A percentile compares a stretch with the other conserved stretches of the same genome.
These are phyloP conservation scores for Scytalidium lignicola DNA, from an alignment of 2,329 filamentous ascomycete species.

Conservation along the genomic window DNA sequence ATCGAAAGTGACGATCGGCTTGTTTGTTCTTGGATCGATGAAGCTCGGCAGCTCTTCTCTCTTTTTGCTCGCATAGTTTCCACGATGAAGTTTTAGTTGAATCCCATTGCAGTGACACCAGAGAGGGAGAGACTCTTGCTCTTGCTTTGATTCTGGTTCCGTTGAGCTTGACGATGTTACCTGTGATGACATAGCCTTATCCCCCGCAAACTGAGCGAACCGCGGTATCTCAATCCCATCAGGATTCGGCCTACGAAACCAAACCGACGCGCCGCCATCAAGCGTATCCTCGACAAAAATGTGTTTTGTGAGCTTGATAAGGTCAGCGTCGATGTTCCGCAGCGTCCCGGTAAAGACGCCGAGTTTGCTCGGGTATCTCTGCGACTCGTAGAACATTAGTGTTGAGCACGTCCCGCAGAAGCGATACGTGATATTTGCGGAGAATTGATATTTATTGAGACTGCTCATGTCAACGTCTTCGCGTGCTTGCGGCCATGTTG, in stretches of 20 bases:
- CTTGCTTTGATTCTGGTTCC: conserved; percentile 10
- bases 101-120: conserved; percentile 44
- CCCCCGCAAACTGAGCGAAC: not conserved
- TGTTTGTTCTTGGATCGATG: conserved; percentile 38
- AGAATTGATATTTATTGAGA: conserved; percentile 34
- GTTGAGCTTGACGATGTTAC: conserved; percentile 4
- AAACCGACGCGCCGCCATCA: conserved; percentile 46
- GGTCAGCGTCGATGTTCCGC: conserved; percentile 21
- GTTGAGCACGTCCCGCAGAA: conserved; percentile 41
- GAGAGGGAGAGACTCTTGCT: conserved; percentile 29
- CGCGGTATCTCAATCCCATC: conserved; percentile 21
- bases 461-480: conserved; percentile 25
- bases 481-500: conserved; percentile 32
- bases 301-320: conserved; percentile 26
- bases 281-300: conserved; percentile 38
- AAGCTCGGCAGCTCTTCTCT: conserved; percentile 34
- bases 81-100: conserved; percentile 33
- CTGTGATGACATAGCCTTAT: conserved; percentile 31
- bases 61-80: conserved; percentile 21
- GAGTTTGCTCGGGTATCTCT: conserved; percentile 15
- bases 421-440: conserved; percentile 26
- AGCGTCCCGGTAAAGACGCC: conserved; percentile 36
- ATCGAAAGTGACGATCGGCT: conserved; percentile 35
- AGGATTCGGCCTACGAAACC: conserved; percentile 34
- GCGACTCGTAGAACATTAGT: conserved; percentile 36